Evolutionary conservation across 2,329 filamentous ascomycete species (phyloP), one percentile per base, ranked within the genome.

Genomic region (Xylaria sp.): DNA sequence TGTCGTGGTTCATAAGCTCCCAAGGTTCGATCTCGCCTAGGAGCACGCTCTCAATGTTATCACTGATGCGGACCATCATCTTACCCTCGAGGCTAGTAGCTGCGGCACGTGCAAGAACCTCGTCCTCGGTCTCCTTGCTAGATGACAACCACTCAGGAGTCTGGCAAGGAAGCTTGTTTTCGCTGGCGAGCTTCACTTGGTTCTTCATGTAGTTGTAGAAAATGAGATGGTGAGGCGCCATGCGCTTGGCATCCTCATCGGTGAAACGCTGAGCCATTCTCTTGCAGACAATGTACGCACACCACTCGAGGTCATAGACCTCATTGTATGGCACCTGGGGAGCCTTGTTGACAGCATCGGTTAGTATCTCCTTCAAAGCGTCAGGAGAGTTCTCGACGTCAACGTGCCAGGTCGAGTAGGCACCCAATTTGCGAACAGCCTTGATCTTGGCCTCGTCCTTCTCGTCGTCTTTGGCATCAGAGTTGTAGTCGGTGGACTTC

Each of bases 1-100:
- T 77, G 70, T 77, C 75, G 10, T 76, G 74, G 63, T 75, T 76
- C 75, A 76, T 76, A 41, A 76, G 73, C 69, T 76, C 75, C 75
- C 75, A 76, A 15, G 75, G 74, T 55, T 76, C 75, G 20, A 76
- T 73, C 61, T 76, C 73, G 28, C 75, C 75, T 2, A 76, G 64
- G 1, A 76, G 70, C 48, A 76, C 75, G 60, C 73, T 76, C 51
- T 74, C 71, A 44, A 76, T 75, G 64, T 76, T 76, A 39, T 77
- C 75, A 31, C 71, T 73, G 46, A 77, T 77, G 54, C 75, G 75
- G 50, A 75, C 75, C 73, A 77, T 75, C 75, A 77, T 77, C 70
- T 75, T 73, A 46, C 75, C 75, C 63, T 77, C 75, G 3, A 77
- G 72, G 37, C 72, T 76, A 20, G 73, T 75, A 48, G 72, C 71